Evolutionary conservation across 805 yeast species (phyloP).

Genomic region (Cyberlindnera mycetangii): DNA sequence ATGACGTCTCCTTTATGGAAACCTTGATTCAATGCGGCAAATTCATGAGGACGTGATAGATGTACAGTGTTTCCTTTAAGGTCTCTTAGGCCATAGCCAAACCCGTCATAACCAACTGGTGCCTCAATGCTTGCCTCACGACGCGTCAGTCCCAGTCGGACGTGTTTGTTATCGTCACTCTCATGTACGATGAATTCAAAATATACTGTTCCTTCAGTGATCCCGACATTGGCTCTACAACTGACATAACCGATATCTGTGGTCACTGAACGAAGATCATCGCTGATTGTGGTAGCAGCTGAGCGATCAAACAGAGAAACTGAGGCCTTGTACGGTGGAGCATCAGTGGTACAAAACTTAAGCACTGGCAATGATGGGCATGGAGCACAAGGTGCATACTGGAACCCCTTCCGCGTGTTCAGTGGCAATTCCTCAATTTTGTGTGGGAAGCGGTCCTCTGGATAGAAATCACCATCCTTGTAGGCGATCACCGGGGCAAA

Average conservation of each 20-base stretch:
- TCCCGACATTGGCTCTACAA: conserved; percentile 67
- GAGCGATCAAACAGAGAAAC: conserved; percentile 70
- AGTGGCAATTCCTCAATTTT: conserved; percentile 74
- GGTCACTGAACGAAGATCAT: conserved; percentile 44
- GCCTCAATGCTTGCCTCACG: conserved; percentile 89
- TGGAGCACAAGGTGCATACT: conserved; percentile 77
- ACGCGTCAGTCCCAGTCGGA: conserved; percentile 79
- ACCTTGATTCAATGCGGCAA: conserved; percentile 45
- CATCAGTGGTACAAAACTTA: conserved; percentile 69
- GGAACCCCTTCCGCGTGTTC: conserved; percentile 69
- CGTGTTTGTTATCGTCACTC: conserved; percentile 45
- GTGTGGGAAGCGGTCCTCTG: conserved; percentile 31
- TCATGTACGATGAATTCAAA: conserved; percentile 66
- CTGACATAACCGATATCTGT: conserved; percentile 78
- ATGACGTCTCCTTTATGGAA: conserved; percentile 76
- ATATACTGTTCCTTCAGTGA: conserved; percentile 77
- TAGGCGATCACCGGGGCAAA: conserved; percentile 26
- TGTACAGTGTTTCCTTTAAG: conserved; percentile 73
- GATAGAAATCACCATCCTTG: conserved; percentile 21
- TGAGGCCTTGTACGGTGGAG: conserved; percentile 60
- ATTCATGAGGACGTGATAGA: conserved; percentile 60
- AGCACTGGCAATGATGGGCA: conserved; percentile 54
- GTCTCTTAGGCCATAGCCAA: conserved; percentile 89
- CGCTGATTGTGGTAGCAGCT: conserved; percentile 46
- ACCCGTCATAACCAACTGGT: conserved; percentile 94